Conservation (phyloP, 1,139 yeast species). For the Ogataea hybrid region DNA sequence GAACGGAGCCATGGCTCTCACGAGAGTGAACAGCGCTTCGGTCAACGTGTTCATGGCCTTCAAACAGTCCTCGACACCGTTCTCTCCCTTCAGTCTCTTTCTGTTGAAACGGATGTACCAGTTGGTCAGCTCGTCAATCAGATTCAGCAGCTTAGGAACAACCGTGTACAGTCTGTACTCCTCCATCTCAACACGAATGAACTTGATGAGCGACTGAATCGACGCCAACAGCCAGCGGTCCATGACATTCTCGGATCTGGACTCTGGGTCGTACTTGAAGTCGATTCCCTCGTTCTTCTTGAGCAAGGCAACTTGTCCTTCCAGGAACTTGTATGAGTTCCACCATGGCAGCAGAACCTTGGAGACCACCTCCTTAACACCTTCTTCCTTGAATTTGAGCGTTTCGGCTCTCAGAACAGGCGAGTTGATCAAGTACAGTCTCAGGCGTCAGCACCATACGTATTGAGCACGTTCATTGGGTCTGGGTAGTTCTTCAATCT, state of each 20-base stretch:
- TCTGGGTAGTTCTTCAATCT: slow-evolving; percentile 97
- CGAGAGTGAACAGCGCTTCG: slow-evolving; percentile 84
- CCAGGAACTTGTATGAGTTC: slow-evolving; percentile 94
- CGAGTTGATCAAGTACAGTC: slow-evolving; percentile 93
- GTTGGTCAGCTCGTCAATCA: slow-evolving; percentile 93
- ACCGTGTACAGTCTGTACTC: slow-evolving; percentile 92
- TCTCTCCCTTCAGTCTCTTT: slow-evolving; percentile 95
- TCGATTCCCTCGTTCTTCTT: slow-evolving; percentile 72
- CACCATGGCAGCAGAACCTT: slow-evolving; percentile 97
- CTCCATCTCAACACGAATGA: slow-evolving; percentile 85
- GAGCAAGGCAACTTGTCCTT: slow-evolving; percentile 85
- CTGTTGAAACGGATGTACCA: slow-evolving; percentile 99
- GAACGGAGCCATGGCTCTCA: slow-evolving; percentile 98
- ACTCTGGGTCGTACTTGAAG: slow-evolving; percentile 66
- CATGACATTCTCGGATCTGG: slow-evolving; percentile 83
- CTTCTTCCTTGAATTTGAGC: slow-evolving; percentile 95
- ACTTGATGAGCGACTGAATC: slow-evolving; percentile 82
- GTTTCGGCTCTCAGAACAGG: slow-evolving; percentile 98
- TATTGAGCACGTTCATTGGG: slow-evolving; percentile 75
- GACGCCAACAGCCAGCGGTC: slow-evolving; percentile 97
- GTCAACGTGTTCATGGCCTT: slow-evolving; percentile 87
- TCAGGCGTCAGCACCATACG: slow-evolving; percentile 98
- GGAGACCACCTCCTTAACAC: slow-evolving; percentile 96
- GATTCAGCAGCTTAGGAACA: slow-evolving; percentile 83
- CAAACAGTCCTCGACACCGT: slow-evolving; percentile 78